Percentiles rank a stretch among this genome's conserved stretches.
Conservation (phyloP, 768 basidiomycete genomes). For the Pleurotus ostreatus region DNA sequence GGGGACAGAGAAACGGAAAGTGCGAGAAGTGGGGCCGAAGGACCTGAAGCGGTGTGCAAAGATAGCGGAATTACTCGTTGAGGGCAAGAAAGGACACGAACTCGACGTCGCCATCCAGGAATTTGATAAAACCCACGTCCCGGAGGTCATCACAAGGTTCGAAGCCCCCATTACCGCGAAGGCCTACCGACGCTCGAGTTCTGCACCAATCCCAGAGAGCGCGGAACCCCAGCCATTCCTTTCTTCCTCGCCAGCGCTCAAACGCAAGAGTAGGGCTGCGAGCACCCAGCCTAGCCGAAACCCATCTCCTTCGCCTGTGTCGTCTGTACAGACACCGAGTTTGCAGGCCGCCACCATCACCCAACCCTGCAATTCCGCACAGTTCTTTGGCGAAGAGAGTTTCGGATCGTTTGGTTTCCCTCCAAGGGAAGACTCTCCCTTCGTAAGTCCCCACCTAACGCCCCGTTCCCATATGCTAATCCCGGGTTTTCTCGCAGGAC, state of each 20-base stretch:
- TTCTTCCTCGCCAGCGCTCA: slow-evolving; percentile 18
- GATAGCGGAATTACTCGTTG: slow-evolving; percentile 61
- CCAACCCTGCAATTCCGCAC: slow-evolving; percentile 28
- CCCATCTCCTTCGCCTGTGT: slow-evolving; percentile 16
- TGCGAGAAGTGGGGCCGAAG: slow-evolving; percentile 60
- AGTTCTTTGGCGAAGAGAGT: slow-evolving; percentile 11
- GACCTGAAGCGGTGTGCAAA: slow-evolving; percentile 61
- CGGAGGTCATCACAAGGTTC: slow-evolving; percentile 67
- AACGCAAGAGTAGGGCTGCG: slow-evolving; percentile 25
- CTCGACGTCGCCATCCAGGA: slow-evolving; percentile 51
- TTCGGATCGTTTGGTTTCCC: slow-evolving; percentile 21
- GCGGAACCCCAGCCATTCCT: slow-evolving; percentile 33
- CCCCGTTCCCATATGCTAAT: slow-evolving; percentile 1
- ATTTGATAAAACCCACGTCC: slow-evolving; percentile 49
- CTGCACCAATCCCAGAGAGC: slow-evolving; percentile 45
- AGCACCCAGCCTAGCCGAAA: slow-evolving; percentile 34
- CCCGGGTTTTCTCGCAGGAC: slow-evolving; percentile 25
- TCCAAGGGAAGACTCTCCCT: slow-evolving; percentile 40
- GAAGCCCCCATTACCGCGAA: slow-evolving; percentile 72
- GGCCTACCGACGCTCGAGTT: slow-evolving; percentile 65
- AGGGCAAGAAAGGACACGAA: slow-evolving; percentile 51
- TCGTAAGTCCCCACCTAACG: slow-evolving; percentile 37
- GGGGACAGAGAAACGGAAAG: slow-evolving; percentile 46
- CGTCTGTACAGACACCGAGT: not conserved
- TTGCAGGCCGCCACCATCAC: slow-evolving; percentile 19